Evolutionary conservation across 495 filamentous ascomycete species (phyloP).

Genomic region (Hypoxylon intermedium): DNA sequence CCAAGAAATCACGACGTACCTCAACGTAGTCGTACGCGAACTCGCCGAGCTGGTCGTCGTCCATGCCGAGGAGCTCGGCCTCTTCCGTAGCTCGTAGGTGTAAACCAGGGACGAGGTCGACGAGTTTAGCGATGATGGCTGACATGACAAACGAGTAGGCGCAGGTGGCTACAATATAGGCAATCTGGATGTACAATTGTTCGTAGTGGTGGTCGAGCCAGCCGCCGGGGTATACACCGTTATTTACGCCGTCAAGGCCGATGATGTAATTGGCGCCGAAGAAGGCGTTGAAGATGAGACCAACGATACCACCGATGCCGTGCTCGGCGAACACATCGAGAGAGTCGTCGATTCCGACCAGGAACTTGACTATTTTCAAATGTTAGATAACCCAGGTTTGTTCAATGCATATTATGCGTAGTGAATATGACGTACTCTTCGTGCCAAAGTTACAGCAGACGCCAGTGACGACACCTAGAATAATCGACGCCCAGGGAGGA

Average conservation of each 20-base stretch:
- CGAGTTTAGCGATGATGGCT: slow-evolving; percentile 78
- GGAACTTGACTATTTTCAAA: slow-evolving; percentile 78
- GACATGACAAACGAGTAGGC: slow-evolving; percentile 86
- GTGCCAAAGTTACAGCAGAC: slow-evolving; percentile 92
- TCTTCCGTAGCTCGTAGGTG: slow-evolving; percentile 91
- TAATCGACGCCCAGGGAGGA: slow-evolving; percentile 86
- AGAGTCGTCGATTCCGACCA: slow-evolving; percentile 91
- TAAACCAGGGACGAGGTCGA: slow-evolving; percentile 89
- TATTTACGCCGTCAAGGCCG: slow-evolving; percentile 92
- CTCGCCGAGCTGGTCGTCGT: slow-evolving; percentile 97
- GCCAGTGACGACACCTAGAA: slow-evolving; percentile 85
- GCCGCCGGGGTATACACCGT: slow-evolving; percentile 71
- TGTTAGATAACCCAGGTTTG: slow-evolving; percentile 37
- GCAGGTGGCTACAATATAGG: slow-evolving; percentile 79
- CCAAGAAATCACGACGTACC: slow-evolving; percentile 94
- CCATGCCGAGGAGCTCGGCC: slow-evolving; percentile 98
- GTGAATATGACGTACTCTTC: slow-evolving; percentile 58
- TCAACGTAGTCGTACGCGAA: slow-evolving; percentile 99
- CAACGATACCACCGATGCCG: slow-evolving; percentile 91
- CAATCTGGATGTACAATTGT: slow-evolving; percentile 90
- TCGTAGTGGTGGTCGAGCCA: slow-evolving; percentile 88
- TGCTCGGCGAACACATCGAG: slow-evolving; percentile 99
- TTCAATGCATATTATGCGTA: slow-evolving; percentile 16
- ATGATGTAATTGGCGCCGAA: slow-evolving; percentile 91
- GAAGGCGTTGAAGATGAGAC: slow-evolving; percentile 89